A percentile compares a stretch with the other conserved stretches of the same genome.
These are phyloP conservation scores for Suhomyces bolitotheri DNA, from an alignment of 1,139 yeast genomes.

Conservation along the genomic window DNA sequence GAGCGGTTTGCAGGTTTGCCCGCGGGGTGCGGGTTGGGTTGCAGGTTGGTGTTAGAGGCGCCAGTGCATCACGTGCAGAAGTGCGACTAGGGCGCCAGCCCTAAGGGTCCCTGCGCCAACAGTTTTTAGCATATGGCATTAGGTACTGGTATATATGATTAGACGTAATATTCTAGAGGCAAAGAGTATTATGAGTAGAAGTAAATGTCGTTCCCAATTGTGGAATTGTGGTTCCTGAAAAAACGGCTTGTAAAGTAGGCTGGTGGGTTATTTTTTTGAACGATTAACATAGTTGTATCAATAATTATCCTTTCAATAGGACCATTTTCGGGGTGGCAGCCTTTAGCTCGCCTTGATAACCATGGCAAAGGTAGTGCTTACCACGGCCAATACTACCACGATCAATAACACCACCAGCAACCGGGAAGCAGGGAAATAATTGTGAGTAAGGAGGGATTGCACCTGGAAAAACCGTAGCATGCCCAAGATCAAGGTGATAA, in stretches of 20 bases:
- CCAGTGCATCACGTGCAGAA: slow-evolving; percentile 1
- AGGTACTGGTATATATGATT: no score
- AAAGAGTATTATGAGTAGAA: no score
- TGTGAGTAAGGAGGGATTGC: slow-evolving; percentile 44
- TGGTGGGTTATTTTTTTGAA: no score
- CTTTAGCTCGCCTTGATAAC: slow-evolving; percentile 11
- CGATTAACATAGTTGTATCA: no score
- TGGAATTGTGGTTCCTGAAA: no score
- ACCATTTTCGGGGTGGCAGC: no score
- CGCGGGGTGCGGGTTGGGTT: slow-evolving; percentile 4
- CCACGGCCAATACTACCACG: slow-evolving; percentile 29
- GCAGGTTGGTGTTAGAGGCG: slow-evolving; percentile 4
- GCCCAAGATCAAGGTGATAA: slow-evolving; percentile 36
- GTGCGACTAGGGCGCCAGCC: slow-evolving; percentile 10
- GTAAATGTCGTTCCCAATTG: no score
- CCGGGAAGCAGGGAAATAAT: slow-evolving; percentile 49
- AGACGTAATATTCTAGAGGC: no score
- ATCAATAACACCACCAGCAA: slow-evolving; percentile 30
- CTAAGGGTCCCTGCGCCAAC: no score
- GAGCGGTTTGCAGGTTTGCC: slow-evolving; percentile 8
- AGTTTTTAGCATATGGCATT: no score
- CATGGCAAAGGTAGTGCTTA: slow-evolving; percentile 19
- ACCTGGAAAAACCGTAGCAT: slow-evolving; percentile 37
- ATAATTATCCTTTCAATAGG: no score
- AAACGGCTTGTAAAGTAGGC: no score